A percentile compares a stretch with the other conserved stretches of the same genome.
phyloP scores from a whole-genome alignment of 768 basidiomycete species.

The Calocera viscosa region DNA sequence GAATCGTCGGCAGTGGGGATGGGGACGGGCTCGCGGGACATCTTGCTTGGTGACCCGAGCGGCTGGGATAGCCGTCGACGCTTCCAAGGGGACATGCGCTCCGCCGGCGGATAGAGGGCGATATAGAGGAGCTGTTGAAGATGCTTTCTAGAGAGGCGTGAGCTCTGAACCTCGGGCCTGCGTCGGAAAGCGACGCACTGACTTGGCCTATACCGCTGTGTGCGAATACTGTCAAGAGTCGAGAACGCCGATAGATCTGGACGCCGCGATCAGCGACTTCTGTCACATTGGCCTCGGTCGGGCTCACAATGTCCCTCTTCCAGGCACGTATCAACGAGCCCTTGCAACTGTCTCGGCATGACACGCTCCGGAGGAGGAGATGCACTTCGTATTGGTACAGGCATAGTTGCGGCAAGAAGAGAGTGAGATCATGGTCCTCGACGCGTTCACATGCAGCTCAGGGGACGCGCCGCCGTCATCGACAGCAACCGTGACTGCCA shows the following conservation, averaged over 20 bases:
- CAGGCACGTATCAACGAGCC: neutral
- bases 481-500: no score
- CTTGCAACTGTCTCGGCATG: neutral
- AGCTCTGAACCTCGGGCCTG: neutral
- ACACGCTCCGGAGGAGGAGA: neutral
- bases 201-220: neutral
- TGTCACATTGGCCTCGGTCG: no score
- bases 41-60: neutral
- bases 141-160: neutral
- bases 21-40: neutral
- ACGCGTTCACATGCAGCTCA: no score
- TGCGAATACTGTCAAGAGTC: neutral
- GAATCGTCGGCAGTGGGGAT: neutral
- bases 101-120: neutral
- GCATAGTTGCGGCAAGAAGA: neutral
- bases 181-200: neutral
- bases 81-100: neutral
- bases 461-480: no score
- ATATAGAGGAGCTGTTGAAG: neutral
- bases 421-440: no score
- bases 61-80: neutral
- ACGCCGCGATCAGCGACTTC: no score
- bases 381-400: neutral
- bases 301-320: neutral
- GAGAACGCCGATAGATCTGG: neutral